These are phyloP conservation scores for Sporothrix inflata DNA, from an alignment of 2,329 filamentous ascomycete genomes.

Conservation along the genomic window DNA sequence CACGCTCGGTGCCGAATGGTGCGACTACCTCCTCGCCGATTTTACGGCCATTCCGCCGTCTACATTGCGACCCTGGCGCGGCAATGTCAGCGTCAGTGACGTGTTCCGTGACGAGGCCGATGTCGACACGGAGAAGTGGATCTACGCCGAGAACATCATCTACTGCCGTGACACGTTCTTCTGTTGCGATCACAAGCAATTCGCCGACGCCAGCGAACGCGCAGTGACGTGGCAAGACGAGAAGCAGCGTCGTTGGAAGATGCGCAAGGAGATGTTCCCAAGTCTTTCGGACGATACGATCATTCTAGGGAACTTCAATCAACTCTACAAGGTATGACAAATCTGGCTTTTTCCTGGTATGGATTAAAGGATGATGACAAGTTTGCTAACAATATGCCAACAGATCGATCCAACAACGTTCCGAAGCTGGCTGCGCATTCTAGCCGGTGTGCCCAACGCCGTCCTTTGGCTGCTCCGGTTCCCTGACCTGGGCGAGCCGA, in stretches of 20 bases:
- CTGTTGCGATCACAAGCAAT: slow-evolving; percentile 95
- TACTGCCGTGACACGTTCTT: slow-evolving; percentile 96
- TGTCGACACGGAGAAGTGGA: slow-evolving; percentile 75
- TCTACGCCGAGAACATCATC: slow-evolving; percentile 96
- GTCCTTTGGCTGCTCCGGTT: slow-evolving; percentile 97
- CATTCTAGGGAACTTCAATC: slow-evolving; percentile 97
- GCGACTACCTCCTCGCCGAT: slow-evolving; percentile 93
- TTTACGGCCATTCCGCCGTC: slow-evolving; percentile 79
- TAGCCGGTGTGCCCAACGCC: slow-evolving; percentile 81
- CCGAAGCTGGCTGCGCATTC: slow-evolving; percentile 90
- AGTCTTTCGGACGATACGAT: slow-evolving; percentile 78
- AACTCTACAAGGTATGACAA: slow-evolving; percentile 84
- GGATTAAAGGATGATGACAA: not conserved
- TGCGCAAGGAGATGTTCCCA: slow-evolving; percentile 92
- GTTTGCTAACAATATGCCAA: not conserved
- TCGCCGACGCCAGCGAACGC: slow-evolving; percentile 66
- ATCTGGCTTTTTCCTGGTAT: not conserved
- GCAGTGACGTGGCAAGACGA: slow-evolving; percentile 81
- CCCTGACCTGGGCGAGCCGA: slow-evolving; percentile 86
- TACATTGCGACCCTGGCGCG: slow-evolving; percentile 78
- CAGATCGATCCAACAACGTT: slow-evolving; percentile 98
- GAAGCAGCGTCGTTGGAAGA: slow-evolving; percentile 79
- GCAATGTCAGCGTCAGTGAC: slow-evolving; percentile 75
- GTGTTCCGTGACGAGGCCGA: slow-evolving; percentile 68
- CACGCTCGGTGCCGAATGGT: slow-evolving; percentile 96